A percentile compares a stretch with the other conserved stretches of the same genome.
These are phyloP conservation scores for Pichia exigua DNA, from an alignment of 805 yeast species.

Conservation along the genomic window DNA sequence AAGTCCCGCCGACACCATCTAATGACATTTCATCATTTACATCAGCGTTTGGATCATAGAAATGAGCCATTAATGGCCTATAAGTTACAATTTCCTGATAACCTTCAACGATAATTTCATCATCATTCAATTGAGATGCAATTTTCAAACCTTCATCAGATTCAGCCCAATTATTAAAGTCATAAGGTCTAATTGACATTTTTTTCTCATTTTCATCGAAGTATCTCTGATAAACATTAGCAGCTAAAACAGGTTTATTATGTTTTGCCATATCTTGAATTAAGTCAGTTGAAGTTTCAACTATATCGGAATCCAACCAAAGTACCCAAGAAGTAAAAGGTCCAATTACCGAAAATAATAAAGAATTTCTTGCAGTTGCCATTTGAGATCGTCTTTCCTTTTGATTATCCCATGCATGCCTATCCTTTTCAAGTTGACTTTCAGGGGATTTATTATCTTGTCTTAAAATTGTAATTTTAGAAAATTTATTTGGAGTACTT, in stretches of 20 bases:
- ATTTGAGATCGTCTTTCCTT: constrained; percentile 82
- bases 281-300: constrained; percentile 77
- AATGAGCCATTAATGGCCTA: constrained; percentile 89
- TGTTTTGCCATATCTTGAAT: constrained; percentile 83
- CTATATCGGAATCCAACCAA: constrained; percentile 93
- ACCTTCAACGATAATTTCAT: constrained; percentile 92
- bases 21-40: constrained; percentile 63
- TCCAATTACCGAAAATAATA: constrained; percentile 79
- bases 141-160: constrained; percentile 69
- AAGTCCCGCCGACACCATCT: constrained; percentile 98
- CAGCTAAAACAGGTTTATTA: constrained; percentile 81
- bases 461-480: constrained; percentile 79
- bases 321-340: constrained; percentile 92
- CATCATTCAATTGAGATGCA: constrained; percentile 68
- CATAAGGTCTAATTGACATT: constrained; percentile 73
- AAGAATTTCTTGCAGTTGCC: constrained; percentile 92
- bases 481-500: constrained; percentile 55
- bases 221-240: constrained; percentile 88
- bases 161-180: constrained; percentile 93
- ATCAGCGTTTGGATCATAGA: constrained; percentile 62
- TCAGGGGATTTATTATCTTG: constrained; percentile 79
- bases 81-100: constrained; percentile 90
- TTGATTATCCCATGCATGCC: constrained; percentile 84
- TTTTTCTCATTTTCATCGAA: constrained; percentile 48
- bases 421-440: constrained; percentile 72